Evolutionary conservation across 2,329 filamentous ascomycete species (phyloP).

Genomic region (Mollisia scopiformis): DNA sequence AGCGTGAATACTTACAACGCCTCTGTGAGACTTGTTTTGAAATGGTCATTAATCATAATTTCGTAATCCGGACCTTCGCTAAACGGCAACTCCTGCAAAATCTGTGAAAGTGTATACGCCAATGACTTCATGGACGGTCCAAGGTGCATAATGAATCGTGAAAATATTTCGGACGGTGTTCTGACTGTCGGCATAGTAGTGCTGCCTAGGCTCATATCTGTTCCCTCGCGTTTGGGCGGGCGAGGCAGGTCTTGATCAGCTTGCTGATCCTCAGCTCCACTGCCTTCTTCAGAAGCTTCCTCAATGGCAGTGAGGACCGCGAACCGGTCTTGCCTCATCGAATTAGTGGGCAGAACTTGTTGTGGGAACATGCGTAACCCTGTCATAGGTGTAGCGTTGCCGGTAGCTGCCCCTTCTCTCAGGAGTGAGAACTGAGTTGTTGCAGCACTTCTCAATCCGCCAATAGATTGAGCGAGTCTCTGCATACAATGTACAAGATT

Average conservation of each 20-base stretch:
- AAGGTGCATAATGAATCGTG: slow-evolving; percentile 83
- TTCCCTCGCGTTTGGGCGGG: slow-evolving; percentile 19
- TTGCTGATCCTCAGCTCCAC: slow-evolving; percentile 47
- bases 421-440: slow-evolving; percentile 86
- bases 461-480: slow-evolving; percentile 83
- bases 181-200: slow-evolving; percentile 46
- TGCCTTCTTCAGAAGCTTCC: slow-evolving; percentile 61
- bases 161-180: slow-evolving; percentile 83
- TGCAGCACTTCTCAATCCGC: slow-evolving; percentile 86
- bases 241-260: slow-evolving; percentile 2
- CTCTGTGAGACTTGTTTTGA: slow-evolving; percentile 77
- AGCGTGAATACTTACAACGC: slow-evolving; percentile 56
- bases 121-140: slow-evolving; percentile 96
- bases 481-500: slow-evolving; percentile 84
- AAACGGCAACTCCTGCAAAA: slow-evolving; percentile 86
- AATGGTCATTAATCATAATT: slow-evolving; percentile 78
- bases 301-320: slow-evolving; percentile 62
- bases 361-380: background rate
- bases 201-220: slow-evolving; percentile 26
- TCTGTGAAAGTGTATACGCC: slow-evolving; percentile 87
- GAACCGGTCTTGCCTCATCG: slow-evolving; percentile 48
- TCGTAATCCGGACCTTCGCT: slow-evolving; percentile 66
- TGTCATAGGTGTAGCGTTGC: slow-evolving; percentile 21
- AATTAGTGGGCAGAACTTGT: slow-evolving; percentile 33
- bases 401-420: slow-evolving; percentile 53